Percentiles rank a stretch among this genome's conserved stretches.
Conservation (phyloP, 345 rosid species). For the Mangifera indica region DNA sequence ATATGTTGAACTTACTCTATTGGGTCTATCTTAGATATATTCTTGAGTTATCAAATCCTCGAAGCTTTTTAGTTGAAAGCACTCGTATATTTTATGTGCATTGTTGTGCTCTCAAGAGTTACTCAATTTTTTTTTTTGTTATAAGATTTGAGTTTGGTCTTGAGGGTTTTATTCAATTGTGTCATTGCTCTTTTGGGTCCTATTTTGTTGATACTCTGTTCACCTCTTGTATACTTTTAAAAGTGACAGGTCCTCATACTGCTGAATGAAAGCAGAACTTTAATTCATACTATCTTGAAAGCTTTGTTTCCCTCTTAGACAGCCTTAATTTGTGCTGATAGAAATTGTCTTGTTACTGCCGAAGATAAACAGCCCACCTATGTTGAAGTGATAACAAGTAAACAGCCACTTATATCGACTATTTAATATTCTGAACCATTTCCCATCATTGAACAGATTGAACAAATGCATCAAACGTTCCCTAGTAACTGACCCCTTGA, state of each 20-base stretch:
- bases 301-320: not conserved
- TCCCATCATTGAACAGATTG: not conserved
- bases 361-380: not conserved
- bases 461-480: not conserved
- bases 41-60: no score
- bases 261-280: no score
- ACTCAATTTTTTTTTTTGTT: not conserved
- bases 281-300: not conserved
- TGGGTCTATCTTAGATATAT: no score
- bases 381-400: no score
- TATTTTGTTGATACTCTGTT: not conserved
- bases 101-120: no score
- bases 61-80: not conserved
- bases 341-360: not conserved
- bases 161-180: not conserved
- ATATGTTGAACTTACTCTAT: not conserved
- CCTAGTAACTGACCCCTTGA: not conserved
- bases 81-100: no score
- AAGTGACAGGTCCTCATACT: not conserved
- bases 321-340: not conserved
- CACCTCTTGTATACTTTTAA: not conserved
- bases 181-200: not conserved
- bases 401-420: no score
- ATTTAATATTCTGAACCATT: not conserved
- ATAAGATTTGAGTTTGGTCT: not conserved